phyloP scores from a whole-genome alignment of 2,329 filamentous ascomycete genomes.

The Aspergillus carbonarius region DNA sequence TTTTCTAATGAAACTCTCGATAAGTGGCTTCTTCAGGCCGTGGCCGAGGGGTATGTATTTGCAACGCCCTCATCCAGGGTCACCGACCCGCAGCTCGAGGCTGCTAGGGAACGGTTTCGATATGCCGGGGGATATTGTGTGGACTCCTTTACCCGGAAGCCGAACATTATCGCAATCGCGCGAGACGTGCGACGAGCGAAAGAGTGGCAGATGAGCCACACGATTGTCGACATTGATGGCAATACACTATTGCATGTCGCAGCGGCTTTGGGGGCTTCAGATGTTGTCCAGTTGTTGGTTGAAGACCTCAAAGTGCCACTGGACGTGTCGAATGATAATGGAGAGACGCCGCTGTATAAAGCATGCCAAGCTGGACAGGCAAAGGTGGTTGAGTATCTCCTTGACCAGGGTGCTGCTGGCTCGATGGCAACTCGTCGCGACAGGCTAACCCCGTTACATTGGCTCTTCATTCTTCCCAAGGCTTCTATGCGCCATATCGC shows the following conservation, averaged over 20 bases:
- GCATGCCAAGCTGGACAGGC: conserved; percentile 30
- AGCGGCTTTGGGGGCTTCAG: conserved; percentile 20
- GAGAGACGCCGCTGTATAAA: conserved; percentile 29
- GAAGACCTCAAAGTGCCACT: conserved; percentile 15
- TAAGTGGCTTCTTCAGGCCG: conserved; percentile 25
- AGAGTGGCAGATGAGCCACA: conserved; percentile 8
- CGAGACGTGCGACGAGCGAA: conserved; percentile 8
- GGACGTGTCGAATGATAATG: conserved; percentile 26
- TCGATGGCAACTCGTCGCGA: conserved; percentile 18
- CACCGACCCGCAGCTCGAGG: conserved; percentile 11
- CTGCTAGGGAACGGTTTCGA: conserved; percentile 22
- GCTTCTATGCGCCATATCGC: conserved; percentile 15
- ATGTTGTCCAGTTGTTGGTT: conserved; percentile 17
- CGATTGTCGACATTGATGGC: conserved; percentile 24
- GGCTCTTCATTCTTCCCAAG: conserved; percentile 26
- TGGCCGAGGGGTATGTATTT: conserved; percentile 27
- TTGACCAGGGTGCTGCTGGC: conserved; percentile 23
- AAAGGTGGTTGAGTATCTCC: conserved; percentile 23
- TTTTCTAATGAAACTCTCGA: conserved; percentile 19
- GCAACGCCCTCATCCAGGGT: conserved; percentile 1
- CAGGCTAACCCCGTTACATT: conserved; percentile 24
- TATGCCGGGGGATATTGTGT: conserved; percentile 23
- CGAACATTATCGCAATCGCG: conserved; percentile 11
- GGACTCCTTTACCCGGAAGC: conserved; percentile 25
- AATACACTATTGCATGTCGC: conserved; percentile 29